Evolutionary conservation across 345 rosid genomes (phyloP).

Genomic region (Eucalyptus curtisii): DNA sequence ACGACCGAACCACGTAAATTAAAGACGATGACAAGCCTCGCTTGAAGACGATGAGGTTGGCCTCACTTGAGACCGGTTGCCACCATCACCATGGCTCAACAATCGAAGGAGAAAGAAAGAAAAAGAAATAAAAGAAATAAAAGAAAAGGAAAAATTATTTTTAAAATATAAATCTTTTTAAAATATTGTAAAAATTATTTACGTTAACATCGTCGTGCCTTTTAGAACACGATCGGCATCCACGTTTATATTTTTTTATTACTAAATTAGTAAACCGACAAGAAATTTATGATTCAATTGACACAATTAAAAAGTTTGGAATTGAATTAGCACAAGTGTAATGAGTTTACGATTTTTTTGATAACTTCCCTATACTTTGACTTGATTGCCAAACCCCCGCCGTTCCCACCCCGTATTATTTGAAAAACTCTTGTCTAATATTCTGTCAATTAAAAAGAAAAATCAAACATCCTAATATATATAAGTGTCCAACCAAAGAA

Average conservation of each 20-base stretch:
- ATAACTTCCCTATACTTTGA: background rate
- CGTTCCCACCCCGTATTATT: background rate
- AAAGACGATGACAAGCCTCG: too few relatives aligned
- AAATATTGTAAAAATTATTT: too few relatives aligned
- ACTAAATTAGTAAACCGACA: too few relatives aligned
- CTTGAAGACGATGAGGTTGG: background rate
- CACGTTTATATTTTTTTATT: too few relatives aligned
- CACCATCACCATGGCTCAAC: too few relatives aligned
- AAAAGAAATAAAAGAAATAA: too few relatives aligned
- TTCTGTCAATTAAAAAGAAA: background rate
- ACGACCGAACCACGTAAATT: too few relatives aligned
- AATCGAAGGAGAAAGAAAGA: background rate
- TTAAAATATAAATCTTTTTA: too few relatives aligned
- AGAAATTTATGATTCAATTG: accelerated
- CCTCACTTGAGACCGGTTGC: background rate
- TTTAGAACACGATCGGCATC: too few relatives aligned
- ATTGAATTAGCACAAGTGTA: background rate
- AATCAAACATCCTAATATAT: background rate
- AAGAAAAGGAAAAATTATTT: too few relatives aligned
- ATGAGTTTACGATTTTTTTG: too few relatives aligned
- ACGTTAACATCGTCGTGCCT: accelerated
- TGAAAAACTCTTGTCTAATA: background rate
- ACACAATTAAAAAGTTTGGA: background rate
- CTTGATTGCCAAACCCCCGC: background rate
- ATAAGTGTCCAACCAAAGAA: background rate